These are phyloP conservation scores for Blastobotrys mokoenaii DNA, from an alignment of 805 yeast species.

Conservation along the genomic window DNA sequence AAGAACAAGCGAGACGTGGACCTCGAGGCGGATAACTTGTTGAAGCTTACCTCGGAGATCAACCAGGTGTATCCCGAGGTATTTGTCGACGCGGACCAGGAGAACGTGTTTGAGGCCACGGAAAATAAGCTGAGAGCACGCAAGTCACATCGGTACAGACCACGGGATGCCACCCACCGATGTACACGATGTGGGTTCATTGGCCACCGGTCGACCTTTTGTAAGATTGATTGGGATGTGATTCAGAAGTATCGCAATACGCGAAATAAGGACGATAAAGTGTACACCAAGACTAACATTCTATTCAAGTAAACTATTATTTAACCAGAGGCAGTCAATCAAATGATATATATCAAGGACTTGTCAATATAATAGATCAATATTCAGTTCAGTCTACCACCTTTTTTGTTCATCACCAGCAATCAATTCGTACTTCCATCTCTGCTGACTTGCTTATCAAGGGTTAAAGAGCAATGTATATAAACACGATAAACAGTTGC, in stretches of 20 bases:
- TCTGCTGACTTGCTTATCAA: too few relatives aligned
- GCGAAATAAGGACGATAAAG: not conserved
- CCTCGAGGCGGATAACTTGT: conserved; percentile 2
- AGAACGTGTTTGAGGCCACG: conserved; percentile 1
- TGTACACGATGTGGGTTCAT: conserved; percentile 5
- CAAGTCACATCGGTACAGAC: not conserved
- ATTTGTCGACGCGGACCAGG: conserved; percentile 2
- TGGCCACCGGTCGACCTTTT: conserved; percentile 4
- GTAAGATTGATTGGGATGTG: conserved; percentile 2
- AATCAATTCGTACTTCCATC: too few relatives aligned
- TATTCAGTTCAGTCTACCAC: too few relatives aligned
- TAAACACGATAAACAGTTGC: too few relatives aligned
- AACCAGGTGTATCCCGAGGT: conserved; percentile 1
- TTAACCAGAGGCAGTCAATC: too few relatives aligned
- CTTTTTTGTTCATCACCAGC: too few relatives aligned
- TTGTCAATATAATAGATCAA: too few relatives aligned
- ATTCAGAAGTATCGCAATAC: conserved; percentile 2
- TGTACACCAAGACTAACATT: not conserved
- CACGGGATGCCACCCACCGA: conserved; percentile 3
- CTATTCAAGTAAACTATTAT: too few relatives aligned
- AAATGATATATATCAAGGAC: too few relatives aligned
- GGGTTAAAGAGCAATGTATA: too few relatives aligned
- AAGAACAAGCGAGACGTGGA: conserved; percentile 1
- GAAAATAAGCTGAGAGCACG: conserved; percentile 1
- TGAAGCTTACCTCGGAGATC: not conserved